Percentiles rank a stretch among this genome's conserved stretches.
Conservation (phyloP, 148 eudicot genomes). For the Vaccinium corymbosum region DNA sequence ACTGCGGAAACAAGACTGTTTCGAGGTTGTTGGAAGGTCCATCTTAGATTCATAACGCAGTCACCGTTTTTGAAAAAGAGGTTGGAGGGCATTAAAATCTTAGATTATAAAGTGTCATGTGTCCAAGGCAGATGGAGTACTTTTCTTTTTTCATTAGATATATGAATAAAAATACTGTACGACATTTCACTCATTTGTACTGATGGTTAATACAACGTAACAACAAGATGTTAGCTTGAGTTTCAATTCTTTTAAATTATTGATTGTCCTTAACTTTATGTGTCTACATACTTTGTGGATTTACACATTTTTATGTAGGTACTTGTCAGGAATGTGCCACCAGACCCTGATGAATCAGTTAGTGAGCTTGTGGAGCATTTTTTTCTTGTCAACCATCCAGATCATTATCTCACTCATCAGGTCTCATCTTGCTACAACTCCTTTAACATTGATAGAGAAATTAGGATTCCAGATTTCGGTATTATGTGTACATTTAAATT, state of each 20-base stretch:
- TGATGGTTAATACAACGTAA: not conserved
- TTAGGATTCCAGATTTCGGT: conserved; percentile 5
- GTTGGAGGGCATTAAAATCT: not conserved
- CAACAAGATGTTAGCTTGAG: not conserved
- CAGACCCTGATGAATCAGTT: conserved; percentile 59
- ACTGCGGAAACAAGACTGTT: not conserved
- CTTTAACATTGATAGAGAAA: not conserved
- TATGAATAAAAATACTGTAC: not conserved
- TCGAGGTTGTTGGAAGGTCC: not conserved
- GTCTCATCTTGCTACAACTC: conserved; percentile 23
- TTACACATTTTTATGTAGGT: conserved; percentile 35
- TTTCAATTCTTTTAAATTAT: not conserved
- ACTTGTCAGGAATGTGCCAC: conserved; percentile 68
- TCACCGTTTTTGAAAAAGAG: not conserved
- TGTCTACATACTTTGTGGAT: not conserved
- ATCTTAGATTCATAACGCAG: not conserved
- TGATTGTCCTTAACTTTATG: not conserved
- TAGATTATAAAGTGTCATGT: not conserved
- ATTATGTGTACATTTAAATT: not conserved
- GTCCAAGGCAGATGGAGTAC: not conserved
- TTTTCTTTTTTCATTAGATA: not conserved
- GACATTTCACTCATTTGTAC: not conserved
- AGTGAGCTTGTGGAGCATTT: conserved; percentile 67
- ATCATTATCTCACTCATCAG: conserved; percentile 64
- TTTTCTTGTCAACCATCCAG: conserved; percentile 70